Percentiles rank a stretch among this genome's conserved stretches.
These are phyloP conservation scores for Dichotomopilus funicola DNA, from an alignment of 2,329 filamentous ascomycete genomes.

Conservation along the genomic window DNA sequence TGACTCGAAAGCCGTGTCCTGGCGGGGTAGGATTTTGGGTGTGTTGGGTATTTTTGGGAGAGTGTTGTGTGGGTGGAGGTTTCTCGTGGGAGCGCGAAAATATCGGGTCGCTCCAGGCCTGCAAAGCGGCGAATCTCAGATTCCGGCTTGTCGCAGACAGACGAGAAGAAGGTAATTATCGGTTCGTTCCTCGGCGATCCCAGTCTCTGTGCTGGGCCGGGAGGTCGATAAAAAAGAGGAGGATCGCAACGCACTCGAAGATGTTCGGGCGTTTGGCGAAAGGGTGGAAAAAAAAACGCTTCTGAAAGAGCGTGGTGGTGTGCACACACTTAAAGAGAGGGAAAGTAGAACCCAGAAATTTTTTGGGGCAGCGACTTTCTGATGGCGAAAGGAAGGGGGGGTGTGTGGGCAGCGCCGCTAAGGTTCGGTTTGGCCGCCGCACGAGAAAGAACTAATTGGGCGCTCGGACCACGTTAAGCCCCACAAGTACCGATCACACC, in stretches of 20 bases:
- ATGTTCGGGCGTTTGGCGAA: constrained; percentile 12
- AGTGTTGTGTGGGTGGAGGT: constrained; percentile 7
- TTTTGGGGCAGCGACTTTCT: constrained; percentile 20
- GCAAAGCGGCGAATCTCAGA: constrained; percentile 28
- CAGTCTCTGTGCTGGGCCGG: constrained; percentile 2
- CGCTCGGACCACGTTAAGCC: background rate
- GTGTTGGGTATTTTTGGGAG: background rate
- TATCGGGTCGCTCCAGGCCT: constrained; percentile 14
- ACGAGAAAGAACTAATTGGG: too few relatives aligned
- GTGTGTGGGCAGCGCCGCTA: constrained; percentile 7
- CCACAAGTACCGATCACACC: background rate
- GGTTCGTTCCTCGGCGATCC: background rate
- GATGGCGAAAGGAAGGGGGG: constrained; percentile 15
- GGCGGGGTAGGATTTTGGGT: constrained; percentile 11
- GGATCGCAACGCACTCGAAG: constrained; percentile 10
- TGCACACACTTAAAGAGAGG: constrained; percentile 18
- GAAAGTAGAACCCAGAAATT: constrained; percentile 18
- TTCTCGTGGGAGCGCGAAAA: constrained; percentile 11
- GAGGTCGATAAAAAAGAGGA: background rate
- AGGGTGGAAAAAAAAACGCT: constrained; percentile 18
- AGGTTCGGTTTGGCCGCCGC: constrained; percentile 1
- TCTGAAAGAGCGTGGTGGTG: constrained; percentile 22
- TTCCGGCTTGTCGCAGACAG: constrained; percentile 23
- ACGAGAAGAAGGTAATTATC: constrained; percentile 18
- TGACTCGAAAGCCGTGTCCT: constrained; percentile 28